These are phyloP conservation scores for Pythium folliculosum DNA, from an alignment of 352 stramenopile genomes.

Conservation along the genomic window DNA sequence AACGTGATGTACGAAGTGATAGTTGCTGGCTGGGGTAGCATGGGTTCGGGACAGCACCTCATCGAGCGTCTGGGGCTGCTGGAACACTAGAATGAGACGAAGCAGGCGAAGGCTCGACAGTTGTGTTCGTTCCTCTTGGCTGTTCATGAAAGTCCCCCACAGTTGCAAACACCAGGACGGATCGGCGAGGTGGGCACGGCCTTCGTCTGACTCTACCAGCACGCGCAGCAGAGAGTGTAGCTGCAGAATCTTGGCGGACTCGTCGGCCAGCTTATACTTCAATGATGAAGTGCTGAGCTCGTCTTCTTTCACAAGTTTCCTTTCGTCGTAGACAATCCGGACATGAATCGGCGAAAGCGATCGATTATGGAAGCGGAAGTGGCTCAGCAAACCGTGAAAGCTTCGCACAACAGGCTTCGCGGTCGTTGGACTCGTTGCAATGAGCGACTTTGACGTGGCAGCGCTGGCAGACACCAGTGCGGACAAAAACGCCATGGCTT, in stretches of 20 bases:
- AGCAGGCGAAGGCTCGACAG: slow-evolving; percentile 25
- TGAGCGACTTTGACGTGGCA: background rate
- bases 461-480: slow-evolving; percentile 10
- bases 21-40: background rate
- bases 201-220: slow-evolving; percentile 26
- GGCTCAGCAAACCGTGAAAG: slow-evolving; percentile 84
- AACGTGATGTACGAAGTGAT: slow-evolving; percentile 11
- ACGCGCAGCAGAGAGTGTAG: slow-evolving; percentile 26
- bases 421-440: slow-evolving; percentile 5
- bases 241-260: slow-evolving; percentile 12
- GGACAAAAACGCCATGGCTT: slow-evolving; percentile 24
- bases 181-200: slow-evolving; percentile 19
- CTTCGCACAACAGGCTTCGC: slow-evolving; percentile 21
- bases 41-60: background rate
- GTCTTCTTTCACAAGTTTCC: slow-evolving; percentile 35
- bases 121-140: background rate
- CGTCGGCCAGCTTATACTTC: background rate
- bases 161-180: slow-evolving; percentile 24
- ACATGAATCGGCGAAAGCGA: slow-evolving; percentile 92
- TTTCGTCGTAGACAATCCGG: slow-evolving; percentile 88
- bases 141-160: slow-evolving; percentile 20
- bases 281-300: background rate
- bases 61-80: slow-evolving; percentile 2
- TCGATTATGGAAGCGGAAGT: slow-evolving; percentile 90
- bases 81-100: slow-evolving; percentile 12